Percentiles rank a stretch among this genome's conserved stretches.
Evolutionary conservation across 495 filamentous ascomycete species (phyloP).

Genomic region (Tuber brumale): DNA sequence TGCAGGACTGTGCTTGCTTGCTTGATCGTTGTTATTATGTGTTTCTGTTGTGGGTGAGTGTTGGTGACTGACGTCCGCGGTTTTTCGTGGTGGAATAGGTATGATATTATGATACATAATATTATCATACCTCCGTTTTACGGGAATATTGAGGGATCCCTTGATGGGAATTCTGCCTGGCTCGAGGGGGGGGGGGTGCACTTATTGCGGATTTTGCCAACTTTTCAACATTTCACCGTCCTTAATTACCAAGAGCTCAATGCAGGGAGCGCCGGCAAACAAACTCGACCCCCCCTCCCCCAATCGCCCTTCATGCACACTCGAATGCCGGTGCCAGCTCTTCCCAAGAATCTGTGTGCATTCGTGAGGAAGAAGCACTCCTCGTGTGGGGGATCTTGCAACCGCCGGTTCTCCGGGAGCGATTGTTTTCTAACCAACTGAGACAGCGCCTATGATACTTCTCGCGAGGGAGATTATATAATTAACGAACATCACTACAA

Average conservation of each 20-base stretch:
- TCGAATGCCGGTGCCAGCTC: not conserved
- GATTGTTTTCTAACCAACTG: not conserved
- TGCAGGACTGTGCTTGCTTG: too few species aligned
- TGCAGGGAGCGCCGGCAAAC: not conserved
- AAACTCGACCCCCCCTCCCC: not conserved
- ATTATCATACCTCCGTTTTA: too few species aligned
- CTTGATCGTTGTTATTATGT: not conserved
- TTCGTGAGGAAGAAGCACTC: not conserved
- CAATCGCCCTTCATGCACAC: not conserved
- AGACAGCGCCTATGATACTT: too few species aligned
- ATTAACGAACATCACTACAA: not conserved
- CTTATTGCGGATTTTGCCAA: not conserved
- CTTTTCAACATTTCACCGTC: too few species aligned
- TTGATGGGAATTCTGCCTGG: not conserved
- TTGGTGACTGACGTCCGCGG: not conserved
- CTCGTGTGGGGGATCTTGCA: not conserved
- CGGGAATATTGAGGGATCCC: too few species aligned
- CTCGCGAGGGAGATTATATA: not conserved
- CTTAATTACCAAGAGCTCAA: not conserved
- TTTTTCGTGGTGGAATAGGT: not conserved
- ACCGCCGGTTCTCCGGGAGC: not conserved
- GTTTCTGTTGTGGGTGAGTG: not conserved
- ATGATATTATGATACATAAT: too few species aligned
- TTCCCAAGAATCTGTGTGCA: not conserved
- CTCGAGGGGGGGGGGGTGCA: not conserved